These are phyloP conservation scores for Xylona heveae DNA, from an alignment of 495 filamentous ascomycete genomes.

Conservation along the genomic window DNA sequence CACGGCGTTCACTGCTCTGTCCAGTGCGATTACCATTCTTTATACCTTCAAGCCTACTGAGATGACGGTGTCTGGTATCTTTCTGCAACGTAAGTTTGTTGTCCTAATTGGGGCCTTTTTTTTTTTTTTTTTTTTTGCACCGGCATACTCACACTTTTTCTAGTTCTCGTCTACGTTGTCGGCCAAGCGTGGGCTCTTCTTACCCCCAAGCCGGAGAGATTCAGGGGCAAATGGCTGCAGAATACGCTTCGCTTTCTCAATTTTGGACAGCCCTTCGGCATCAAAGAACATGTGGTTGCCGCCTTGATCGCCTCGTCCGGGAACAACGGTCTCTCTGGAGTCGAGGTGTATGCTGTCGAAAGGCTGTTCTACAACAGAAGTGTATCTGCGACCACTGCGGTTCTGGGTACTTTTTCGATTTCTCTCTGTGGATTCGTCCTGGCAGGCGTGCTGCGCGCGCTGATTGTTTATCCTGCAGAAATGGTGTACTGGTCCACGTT, in stretches of 20 bases:
- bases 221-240: constrained; percentile 9
- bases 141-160: too few species aligned
- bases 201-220: constrained; percentile 10
- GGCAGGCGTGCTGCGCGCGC: constrained; percentile 7
- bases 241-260: constrained; percentile 6
- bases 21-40: constrained; percentile 16
- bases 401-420: neutral
- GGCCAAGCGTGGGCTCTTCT: constrained; percentile 10
- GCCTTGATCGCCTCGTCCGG: neutral
- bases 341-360: neutral
- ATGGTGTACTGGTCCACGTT: constrained; percentile 18
- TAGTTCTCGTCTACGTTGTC: constrained; percentile 13
- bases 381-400: neutral
- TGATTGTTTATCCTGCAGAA: constrained; percentile 10
- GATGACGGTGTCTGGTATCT: constrained; percentile 11
- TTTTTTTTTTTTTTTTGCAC: too few species aligned
- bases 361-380: neutral
- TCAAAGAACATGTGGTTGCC: neutral
- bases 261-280: neutral
- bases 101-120: neutral
- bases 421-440: constrained; percentile 3
- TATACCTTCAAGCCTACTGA: constrained; percentile 14
- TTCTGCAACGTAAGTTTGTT: constrained; percentile 12
- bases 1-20: constrained; percentile 13
- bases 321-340: neutral